Evolutionary conservation across 2,329 filamentous ascomycete species (phyloP).

Genomic region (Chaetomiaceae sp.): DNA sequence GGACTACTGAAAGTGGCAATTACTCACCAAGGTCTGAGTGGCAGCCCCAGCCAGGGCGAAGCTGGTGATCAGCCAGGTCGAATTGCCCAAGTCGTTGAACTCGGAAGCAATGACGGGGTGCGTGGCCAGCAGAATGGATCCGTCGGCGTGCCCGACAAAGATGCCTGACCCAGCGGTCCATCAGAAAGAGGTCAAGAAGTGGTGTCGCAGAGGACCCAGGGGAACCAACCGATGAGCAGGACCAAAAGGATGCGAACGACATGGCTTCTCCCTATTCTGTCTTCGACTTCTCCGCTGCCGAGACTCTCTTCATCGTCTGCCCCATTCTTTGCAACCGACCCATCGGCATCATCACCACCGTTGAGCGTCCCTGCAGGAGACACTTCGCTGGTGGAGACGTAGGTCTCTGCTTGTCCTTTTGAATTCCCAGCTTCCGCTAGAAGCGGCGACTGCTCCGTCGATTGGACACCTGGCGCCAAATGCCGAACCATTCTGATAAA

Average conservation of each 20-base stretch:
- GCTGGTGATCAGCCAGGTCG: slow-evolving; percentile 54
- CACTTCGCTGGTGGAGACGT: slow-evolving; percentile 5
- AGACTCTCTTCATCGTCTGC: slow-evolving; percentile 18
- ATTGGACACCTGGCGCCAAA: not conserved
- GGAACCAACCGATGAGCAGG: slow-evolving; percentile 23
- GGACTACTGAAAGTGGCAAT: too few species aligned
- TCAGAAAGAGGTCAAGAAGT: too few species aligned
- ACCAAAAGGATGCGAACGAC: slow-evolving; percentile 24
- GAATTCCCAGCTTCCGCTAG: not conserved
- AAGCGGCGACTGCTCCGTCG: slow-evolving; percentile 18
- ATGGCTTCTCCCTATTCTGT: slow-evolving; percentile 2
- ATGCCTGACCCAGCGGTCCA: slow-evolving; percentile 42
- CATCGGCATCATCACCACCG: not conserved
- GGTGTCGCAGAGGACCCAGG: too few species aligned
- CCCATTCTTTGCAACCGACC: not conserved
- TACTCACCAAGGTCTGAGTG: slow-evolving; percentile 44
- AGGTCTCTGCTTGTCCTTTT: not conserved
- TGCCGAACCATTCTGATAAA: slow-evolving; percentile 10
- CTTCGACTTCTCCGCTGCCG: slow-evolving; percentile 5
- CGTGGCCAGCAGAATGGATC: slow-evolving; percentile 62
- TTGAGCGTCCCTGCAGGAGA: not conserved
- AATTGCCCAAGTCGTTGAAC: slow-evolving; percentile 52
- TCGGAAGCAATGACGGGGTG: slow-evolving; percentile 59
- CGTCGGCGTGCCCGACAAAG: slow-evolving; percentile 63
- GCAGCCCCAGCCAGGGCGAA: slow-evolving; percentile 49